A percentile compares a stretch with the other conserved stretches of the same genome.
Evolutionary conservation across 2,329 filamentous ascomycete genomes (phyloP).

Genomic region (Didymella pomorum): DNA sequence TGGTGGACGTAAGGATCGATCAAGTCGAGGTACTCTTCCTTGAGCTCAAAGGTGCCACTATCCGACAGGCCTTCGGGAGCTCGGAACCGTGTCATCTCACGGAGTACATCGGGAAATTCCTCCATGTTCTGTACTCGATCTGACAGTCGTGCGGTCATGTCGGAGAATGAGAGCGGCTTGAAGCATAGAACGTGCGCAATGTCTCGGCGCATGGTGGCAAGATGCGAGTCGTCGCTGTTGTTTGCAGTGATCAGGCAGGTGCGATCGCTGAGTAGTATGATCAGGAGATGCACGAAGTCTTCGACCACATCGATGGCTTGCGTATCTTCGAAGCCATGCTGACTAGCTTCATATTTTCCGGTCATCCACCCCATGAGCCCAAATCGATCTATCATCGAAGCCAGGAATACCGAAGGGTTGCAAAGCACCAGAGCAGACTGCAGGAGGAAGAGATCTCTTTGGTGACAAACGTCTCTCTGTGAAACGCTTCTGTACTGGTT

Average conservation of each 20-base stretch:
- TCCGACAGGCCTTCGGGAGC: constrained; percentile 91
- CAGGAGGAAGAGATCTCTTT: constrained; percentile 91
- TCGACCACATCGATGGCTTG: constrained; percentile 94
- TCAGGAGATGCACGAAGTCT: constrained; percentile 92
- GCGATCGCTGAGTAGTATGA: constrained; percentile 88
- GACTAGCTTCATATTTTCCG: constrained; percentile 73
- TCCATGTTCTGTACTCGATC: constrained; percentile 91
- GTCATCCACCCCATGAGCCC: constrained; percentile 88
- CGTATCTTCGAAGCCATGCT: constrained; percentile 77
- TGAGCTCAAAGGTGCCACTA: constrained; percentile 92
- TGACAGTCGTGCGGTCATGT: constrained; percentile 83
- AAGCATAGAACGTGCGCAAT: constrained; percentile 95
- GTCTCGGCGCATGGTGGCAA: constrained; percentile 81
- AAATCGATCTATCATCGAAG: constrained; percentile 90
- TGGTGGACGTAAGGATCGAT: constrained; percentile 96
- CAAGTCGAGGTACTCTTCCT: constrained; percentile 82
- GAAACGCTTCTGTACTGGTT: constrained; percentile 89
- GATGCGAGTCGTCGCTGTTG: constrained; percentile 69
- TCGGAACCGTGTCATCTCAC: constrained; percentile 88
- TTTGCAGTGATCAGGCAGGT: constrained; percentile 76
- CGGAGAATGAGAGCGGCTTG: constrained; percentile 93
- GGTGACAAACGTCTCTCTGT: constrained; percentile 90
- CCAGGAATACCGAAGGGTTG: constrained; percentile 81
- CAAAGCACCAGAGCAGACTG: constrained; percentile 91
- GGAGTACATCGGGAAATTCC: constrained; percentile 82